Percentiles rank a stretch among this genome's conserved stretches.
These are phyloP conservation scores for Pestalotiopsis sp. DNA, from an alignment of 2,329 filamentous ascomycete species.

Conservation along the genomic window DNA sequence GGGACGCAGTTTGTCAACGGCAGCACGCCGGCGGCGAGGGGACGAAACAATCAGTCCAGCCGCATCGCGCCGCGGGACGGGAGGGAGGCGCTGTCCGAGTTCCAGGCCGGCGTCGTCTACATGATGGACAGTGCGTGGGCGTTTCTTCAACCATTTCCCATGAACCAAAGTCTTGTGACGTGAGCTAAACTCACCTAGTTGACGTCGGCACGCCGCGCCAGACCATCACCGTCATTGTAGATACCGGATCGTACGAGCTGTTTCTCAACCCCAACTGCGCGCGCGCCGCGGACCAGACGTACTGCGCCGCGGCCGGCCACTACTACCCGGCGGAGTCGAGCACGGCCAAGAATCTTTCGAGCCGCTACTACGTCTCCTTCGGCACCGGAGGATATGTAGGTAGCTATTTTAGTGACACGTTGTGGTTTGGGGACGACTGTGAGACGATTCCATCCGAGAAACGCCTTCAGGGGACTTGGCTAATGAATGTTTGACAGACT, in stretches of 20 bases:
- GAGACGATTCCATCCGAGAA: background rate
- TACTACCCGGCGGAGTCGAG: constrained; percentile 35
- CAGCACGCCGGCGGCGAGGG: background rate
- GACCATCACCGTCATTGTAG: constrained; percentile 36
- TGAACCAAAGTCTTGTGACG: no score
- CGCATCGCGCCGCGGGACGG: constrained; percentile 18
- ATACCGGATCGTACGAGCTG: constrained; percentile 40
- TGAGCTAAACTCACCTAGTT: constrained; percentile 23
- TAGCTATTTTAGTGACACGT: constrained; percentile 11
- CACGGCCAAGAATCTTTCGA: constrained; percentile 29
- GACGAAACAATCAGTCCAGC: constrained; percentile 7
- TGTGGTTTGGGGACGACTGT: constrained; percentile 14
- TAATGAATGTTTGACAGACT: constrained; percentile 21
- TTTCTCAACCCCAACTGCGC: constrained; percentile 39
- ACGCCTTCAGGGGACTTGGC: background rate
- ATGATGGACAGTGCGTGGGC: constrained; percentile 32
- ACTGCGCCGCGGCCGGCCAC: constrained; percentile 34
- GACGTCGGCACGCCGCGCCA: constrained; percentile 39
- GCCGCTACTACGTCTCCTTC: constrained; percentile 15
- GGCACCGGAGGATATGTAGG: constrained; percentile 11
- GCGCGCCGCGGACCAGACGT: constrained; percentile 30
- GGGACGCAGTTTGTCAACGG: constrained; percentile 20
- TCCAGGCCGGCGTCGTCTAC: constrained; percentile 35
- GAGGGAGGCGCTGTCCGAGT: constrained; percentile 24
- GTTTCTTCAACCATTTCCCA: no score